Percentiles rank a stretch among this genome's conserved stretches.
These are phyloP conservation scores for Geum urbanum DNA, from an alignment of 306 rosid genomes.

Conservation along the genomic window DNA sequence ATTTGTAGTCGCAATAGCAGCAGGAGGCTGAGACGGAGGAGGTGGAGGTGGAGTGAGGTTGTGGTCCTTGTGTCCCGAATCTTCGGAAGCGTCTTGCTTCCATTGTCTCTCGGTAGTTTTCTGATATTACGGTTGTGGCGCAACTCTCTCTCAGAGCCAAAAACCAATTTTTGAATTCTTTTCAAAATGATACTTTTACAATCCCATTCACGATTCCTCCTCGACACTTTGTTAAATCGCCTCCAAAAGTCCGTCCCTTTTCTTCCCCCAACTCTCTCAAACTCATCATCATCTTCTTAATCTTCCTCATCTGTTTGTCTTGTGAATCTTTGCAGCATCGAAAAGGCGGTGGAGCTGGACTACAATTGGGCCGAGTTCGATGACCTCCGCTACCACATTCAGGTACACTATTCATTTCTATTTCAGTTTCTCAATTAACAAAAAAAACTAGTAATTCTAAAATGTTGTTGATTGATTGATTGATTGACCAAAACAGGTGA, in stretches of 20 bases:
- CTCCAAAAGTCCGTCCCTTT: slow-evolving; percentile 52
- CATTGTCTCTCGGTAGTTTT: neutral
- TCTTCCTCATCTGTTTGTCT: neutral
- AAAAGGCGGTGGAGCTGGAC: slow-evolving; percentile 80
- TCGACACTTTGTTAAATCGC: slow-evolving; percentile 72
- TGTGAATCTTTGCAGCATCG: slow-evolving; percentile 47
- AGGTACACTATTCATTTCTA: too few relatives aligned
- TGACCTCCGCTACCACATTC: slow-evolving; percentile 88
- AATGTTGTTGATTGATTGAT: neutral
- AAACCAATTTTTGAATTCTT: slow-evolving; percentile 12
- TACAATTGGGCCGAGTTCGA: slow-evolving; percentile 93
- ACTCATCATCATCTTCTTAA: slow-evolving; percentile 3
- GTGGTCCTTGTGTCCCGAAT: slow-evolving; percentile 22
- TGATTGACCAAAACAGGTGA: slow-evolving; percentile 45
- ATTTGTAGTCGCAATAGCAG: slow-evolving; percentile 50
- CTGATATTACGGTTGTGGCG: neutral
- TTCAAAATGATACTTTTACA: slow-evolving; percentile 72
- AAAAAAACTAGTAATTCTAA: neutral
- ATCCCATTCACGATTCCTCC: slow-evolving; percentile 89
- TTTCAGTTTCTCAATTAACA: too few relatives aligned
- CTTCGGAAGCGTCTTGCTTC: slow-evolving; percentile 34
- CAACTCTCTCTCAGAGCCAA: too few relatives aligned
- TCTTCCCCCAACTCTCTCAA: neutral
- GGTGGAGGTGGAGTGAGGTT: slow-evolving; percentile 15
- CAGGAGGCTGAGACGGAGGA: too few relatives aligned